Conservation (phyloP, 2,329 filamentous ascomycete species). For the Tolypocladium tropicale region DNA sequence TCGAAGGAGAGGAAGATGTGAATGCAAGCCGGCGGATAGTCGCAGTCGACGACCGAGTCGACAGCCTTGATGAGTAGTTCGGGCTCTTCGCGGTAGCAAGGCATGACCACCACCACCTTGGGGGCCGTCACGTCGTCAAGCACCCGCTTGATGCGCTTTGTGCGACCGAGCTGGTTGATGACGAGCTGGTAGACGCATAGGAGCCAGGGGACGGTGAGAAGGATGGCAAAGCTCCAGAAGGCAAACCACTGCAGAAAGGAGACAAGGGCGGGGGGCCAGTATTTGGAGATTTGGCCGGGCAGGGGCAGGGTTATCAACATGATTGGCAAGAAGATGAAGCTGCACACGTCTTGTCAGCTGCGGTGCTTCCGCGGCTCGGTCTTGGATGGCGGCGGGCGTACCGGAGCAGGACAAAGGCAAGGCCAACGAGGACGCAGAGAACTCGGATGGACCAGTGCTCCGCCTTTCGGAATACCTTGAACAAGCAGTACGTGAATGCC, state of each 20-base stretch:
- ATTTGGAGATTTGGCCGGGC: constrained; percentile 57
- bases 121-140: constrained; percentile 79
- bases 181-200: constrained; percentile 89
- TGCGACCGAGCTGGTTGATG: constrained; percentile 74
- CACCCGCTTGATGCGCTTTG: constrained; percentile 70
- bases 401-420: constrained; percentile 67
- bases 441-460: constrained; percentile 76
- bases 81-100: constrained; percentile 86
- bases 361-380: neutral
- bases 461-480: constrained; percentile 82
- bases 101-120: constrained; percentile 94
- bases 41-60: constrained; percentile 85
- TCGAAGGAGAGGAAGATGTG: constrained; percentile 96
- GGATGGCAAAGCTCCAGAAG: constrained; percentile 82
- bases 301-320: constrained; percentile 90
- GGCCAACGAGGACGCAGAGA: constrained; percentile 64
- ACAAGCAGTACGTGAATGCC: constrained; percentile 86
- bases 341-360: constrained; percentile 20
- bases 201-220: constrained; percentile 82
- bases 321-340: constrained; percentile 78
- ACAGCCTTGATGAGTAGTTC: constrained; percentile 76
- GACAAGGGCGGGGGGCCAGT: constrained; percentile 64
- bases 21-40: constrained; percentile 85
- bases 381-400: constrained; percentile 26
- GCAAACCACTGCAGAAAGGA: constrained; percentile 81